Percentiles rank a stretch among this genome's conserved stretches.
Conservation (phyloP, 805 yeast species). For the Tetrapisispora pingtungensis region DNA sequence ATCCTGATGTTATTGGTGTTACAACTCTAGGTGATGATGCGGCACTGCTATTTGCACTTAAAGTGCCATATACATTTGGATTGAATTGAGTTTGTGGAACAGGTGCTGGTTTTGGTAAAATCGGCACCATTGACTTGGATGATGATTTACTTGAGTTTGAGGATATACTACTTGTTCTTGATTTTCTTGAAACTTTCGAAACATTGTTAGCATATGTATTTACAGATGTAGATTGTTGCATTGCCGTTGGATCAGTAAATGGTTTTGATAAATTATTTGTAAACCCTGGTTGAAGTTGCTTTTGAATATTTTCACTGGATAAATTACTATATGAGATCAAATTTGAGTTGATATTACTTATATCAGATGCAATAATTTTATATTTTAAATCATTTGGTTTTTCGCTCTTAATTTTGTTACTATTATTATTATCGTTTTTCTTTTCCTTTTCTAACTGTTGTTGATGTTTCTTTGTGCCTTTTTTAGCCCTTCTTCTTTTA, state of each 20-base stretch:
- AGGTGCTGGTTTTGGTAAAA: conserved; percentile 28
- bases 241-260: not conserved
- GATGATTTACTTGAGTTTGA: conserved; percentile 8
- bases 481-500: conserved; percentile 58
- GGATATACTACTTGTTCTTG: conserved; percentile 26
- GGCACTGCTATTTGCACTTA: conserved; percentile 21
- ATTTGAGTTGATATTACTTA: conserved; percentile 2
- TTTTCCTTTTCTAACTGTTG: conserved; percentile 6
- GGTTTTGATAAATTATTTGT: not conserved
- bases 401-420: not conserved
- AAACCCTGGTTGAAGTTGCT: not conserved
- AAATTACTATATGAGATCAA: conserved; percentile 2
- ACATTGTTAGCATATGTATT: not conserved
- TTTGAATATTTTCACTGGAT: conserved; percentile 8
- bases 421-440: conserved; percentile 1
- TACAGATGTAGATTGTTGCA: not conserved
- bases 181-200: conserved; percentile 5
- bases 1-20: conserved; percentile 6
- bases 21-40: conserved; percentile 25
- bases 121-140: conserved; percentile 27
- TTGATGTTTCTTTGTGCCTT: conserved; percentile 39
- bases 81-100: conserved; percentile 7
- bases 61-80: conserved; percentile 6
- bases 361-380: conserved; percentile 1
- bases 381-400: not conserved